Evolutionary conservation across 441 rosid genomes (phyloP), one percentile per base, ranked within the genome.

Genomic region (Mallotus repandus): DNA sequence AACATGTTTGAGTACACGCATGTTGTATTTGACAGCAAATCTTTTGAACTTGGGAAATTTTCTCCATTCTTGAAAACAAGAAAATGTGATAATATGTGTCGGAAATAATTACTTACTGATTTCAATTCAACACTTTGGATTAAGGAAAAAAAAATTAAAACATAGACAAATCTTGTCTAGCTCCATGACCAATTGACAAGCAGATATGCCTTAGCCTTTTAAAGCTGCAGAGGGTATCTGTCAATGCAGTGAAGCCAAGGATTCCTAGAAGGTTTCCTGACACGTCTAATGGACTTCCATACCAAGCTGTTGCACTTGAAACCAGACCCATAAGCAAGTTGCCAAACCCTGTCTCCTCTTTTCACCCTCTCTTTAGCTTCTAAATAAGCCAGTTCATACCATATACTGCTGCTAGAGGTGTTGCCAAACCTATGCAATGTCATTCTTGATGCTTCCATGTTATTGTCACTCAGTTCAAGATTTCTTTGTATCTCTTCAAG

Each of bases 241-340:
- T 86, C 88, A 78, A 86, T 45, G 75, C 88, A 84, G 14, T 84
- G 88, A 59, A 87, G 89, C 98, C 98, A 92, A 7, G 98, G 97
- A 74, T 89, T 87, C 78, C 78, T 81, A 0, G 78, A 46, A 5
- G 97, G 94, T 79, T 88, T 90, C 80, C 82, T 84, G 15, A 87
- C 86, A 29, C 91, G 85, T 50, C 82, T 80, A 88, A 92, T 84
- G 8, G 97, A 83, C 72, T 81, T 80, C 98, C 96, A 94, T 14
- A 94, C 96, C 63, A 91, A 76, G 69, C 94, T 94, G 78, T 94
- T 94, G 85, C 99, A 94, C 87, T 94, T 92, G 52, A 94, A 91
- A n/a, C 98, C 98, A 0, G 98, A 92, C 22, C 96, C 99, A 10
- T 87, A 94, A 0, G 97, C 87, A 4, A 91, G 80, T 82, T 94